These are phyloP conservation scores for Populus deltoides DNA, from an alignment of 345 rosid species.

Conservation along the genomic window DNA sequence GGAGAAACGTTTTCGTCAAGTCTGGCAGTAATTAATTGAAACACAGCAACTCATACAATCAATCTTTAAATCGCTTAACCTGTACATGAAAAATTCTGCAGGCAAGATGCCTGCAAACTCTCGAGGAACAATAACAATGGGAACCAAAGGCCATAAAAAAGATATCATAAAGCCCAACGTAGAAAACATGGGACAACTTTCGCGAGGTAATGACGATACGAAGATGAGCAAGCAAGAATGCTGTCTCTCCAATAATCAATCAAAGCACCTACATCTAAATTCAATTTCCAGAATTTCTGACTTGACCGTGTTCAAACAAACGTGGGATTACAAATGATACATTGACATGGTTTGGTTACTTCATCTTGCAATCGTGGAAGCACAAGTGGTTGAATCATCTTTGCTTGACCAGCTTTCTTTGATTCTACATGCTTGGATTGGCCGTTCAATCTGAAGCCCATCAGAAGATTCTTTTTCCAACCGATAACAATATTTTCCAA, in stretches of 20 bases:
- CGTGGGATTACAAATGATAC: constrained; percentile 14
- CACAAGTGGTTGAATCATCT: constrained; percentile 47
- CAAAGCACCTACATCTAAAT: constrained; percentile 4
- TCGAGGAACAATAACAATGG: not conserved
- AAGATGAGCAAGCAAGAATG: constrained; percentile 3
- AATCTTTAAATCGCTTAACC: not conserved
- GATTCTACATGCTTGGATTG: constrained; percentile 49
- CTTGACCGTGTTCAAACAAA: constrained; percentile 4
- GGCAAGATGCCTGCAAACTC: not conserved
- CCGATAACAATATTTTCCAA: constrained; percentile 52
- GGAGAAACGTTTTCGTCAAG: not conserved
- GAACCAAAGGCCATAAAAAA: not conserved
- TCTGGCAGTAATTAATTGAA: not conserved
- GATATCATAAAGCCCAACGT: not conserved
- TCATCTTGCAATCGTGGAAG: constrained; percentile 52
- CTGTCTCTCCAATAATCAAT: constrained; percentile 12
- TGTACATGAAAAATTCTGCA: constrained; percentile 7
- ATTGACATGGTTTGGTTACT: constrained; percentile 11
- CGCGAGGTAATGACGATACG: not conserved
- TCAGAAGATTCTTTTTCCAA: constrained; percentile 56
- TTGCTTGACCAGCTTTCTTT: constrained; percentile 54
- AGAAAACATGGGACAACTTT: not conserved
- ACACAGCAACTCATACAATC: not conserved
- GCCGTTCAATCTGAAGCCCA: constrained; percentile 47
- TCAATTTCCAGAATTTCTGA: constrained; percentile 13